phyloP scores from a whole-genome alignment of 2,329 filamentous ascomycete species.

The Pseudogymnoascus sp. region DNA sequence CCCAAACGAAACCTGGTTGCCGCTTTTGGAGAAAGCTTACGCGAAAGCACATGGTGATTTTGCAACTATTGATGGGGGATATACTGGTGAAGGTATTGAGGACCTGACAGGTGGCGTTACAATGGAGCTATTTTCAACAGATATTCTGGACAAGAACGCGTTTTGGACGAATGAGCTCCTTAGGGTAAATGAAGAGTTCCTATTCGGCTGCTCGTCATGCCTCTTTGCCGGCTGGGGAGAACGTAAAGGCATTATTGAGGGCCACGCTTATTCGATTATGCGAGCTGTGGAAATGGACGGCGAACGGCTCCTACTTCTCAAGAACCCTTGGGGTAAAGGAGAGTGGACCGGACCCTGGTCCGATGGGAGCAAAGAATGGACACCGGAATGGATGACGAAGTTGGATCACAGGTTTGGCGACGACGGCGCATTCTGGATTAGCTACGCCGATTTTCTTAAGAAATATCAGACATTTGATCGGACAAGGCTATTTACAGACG shows the following conservation, averaged over 20 bases:
- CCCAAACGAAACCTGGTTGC: constrained; percentile 75
- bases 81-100: constrained; percentile 47
- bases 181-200: constrained; percentile 71
- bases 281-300: constrained; percentile 45
- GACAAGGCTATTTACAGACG: constrained; percentile 52
- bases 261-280: constrained; percentile 54
- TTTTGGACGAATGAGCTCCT: constrained; percentile 71
- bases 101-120: constrained; percentile 63
- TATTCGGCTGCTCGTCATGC: constrained; percentile 63
- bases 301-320: constrained; percentile 34
- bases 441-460: constrained; percentile 52
- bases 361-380: constrained; percentile 55
- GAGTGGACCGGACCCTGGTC: constrained; percentile 52
- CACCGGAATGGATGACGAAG: constrained; percentile 47
- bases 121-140: constrained; percentile 57
- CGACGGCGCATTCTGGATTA: constrained; percentile 57
- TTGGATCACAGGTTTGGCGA: constrained; percentile 52
- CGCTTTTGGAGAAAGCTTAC: constrained; percentile 73
- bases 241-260: constrained; percentile 49
- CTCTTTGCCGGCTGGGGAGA: constrained; percentile 54
- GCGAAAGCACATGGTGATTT: constrained; percentile 77
- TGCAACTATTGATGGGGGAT: constrained; percentile 64
- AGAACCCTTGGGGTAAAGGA: constrained; percentile 53
- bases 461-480: constrained; percentile 56
- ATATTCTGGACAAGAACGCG: constrained; percentile 68